phyloP scores from a whole-genome alignment of 2,329 filamentous ascomycete genomes.

The Didymella sp. region DNA sequence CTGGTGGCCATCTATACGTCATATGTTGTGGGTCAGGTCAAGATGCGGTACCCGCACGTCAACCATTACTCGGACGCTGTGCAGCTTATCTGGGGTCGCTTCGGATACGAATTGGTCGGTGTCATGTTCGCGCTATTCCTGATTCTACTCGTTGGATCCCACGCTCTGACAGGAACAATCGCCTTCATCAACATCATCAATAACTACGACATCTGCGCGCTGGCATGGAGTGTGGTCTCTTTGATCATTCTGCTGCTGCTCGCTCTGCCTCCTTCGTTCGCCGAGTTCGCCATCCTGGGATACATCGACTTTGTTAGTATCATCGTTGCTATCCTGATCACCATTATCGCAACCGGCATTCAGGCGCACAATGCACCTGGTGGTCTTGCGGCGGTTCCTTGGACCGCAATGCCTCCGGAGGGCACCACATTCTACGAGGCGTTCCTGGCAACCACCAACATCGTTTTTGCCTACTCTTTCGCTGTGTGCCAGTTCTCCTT shows the following conservation, averaged over 20 bases:
- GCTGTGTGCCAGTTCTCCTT: slow-evolving; percentile 74
- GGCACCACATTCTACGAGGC: slow-evolving; percentile 70
- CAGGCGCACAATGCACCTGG: slow-evolving; percentile 43
- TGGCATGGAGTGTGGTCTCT: slow-evolving; percentile 69
- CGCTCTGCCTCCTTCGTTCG: slow-evolving; percentile 68
- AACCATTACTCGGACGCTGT: slow-evolving; percentile 74
- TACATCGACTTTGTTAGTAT: slow-evolving; percentile 69
- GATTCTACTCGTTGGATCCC: slow-evolving; percentile 71
- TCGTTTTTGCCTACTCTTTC: slow-evolving; percentile 52
- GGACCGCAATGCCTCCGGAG: slow-evolving; percentile 44
- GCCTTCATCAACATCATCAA: slow-evolving; percentile 70
- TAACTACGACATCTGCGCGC: slow-evolving; percentile 64
- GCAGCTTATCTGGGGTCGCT: slow-evolving; percentile 65
- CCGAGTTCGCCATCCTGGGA: slow-evolving; percentile 66
- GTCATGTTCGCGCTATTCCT: slow-evolving; percentile 58
- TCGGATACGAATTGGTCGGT: slow-evolving; percentile 60
- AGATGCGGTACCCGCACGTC: slow-evolving; percentile 65
- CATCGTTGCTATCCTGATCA: slow-evolving; percentile 68
- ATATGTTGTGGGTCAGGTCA: slow-evolving; percentile 68
- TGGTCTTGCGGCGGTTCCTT: slow-evolving; percentile 39
- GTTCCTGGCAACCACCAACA: slow-evolving; percentile 51
- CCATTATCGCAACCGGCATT: slow-evolving; percentile 70
- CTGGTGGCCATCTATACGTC: slow-evolving; percentile 67
- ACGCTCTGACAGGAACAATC: slow-evolving; percentile 74
- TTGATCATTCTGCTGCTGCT: slow-evolving; percentile 65